phyloP scores from a whole-genome alignment of 2,329 filamentous ascomycete species.

The Aspergillus transmontanensis region DNA sequence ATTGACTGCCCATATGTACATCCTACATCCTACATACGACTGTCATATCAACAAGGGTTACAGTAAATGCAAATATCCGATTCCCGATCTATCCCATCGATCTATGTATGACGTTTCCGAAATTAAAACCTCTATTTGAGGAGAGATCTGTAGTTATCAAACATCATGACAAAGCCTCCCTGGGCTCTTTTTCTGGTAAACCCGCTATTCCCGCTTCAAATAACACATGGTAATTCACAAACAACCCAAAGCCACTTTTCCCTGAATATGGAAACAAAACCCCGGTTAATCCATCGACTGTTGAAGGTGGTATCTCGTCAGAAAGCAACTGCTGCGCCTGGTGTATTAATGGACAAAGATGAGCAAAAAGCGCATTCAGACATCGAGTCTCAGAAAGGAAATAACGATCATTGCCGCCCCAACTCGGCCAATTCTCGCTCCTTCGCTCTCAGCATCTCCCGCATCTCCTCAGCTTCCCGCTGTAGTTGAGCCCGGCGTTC shows the following conservation, averaged over 20 bases:
- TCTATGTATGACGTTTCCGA: conserved; percentile 1
- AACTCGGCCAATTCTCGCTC: conserved; percentile 69
- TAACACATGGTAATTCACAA: conserved; percentile 13
- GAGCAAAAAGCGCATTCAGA: conserved; percentile 10
- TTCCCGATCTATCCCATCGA: not conserved
- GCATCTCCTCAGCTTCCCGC: conserved; percentile 75
- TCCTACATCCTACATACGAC: too few relatives aligned
- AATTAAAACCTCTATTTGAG: not conserved
- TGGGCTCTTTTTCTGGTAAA: conserved; percentile 13
- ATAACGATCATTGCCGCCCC: conserved; percentile 29
- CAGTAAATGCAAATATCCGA: not conserved
- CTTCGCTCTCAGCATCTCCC: conserved; percentile 70
- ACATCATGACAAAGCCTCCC: conserved; percentile 1
- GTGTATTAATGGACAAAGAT: conserved; percentile 17
- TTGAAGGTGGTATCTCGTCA: conserved; percentile 24
- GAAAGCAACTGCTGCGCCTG: conserved; percentile 21
- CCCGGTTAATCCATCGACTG: conserved; percentile 16
- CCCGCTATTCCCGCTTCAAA: conserved; percentile 24
- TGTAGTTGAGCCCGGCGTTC: conserved; percentile 68
- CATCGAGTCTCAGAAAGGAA: conserved; percentile 8
- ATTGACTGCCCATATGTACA: not conserved
- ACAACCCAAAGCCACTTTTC: conserved; percentile 11
- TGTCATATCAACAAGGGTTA: not conserved
- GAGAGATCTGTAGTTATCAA: conserved; percentile 3
- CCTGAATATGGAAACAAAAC: conserved; percentile 14